A percentile compares a stretch with the other conserved stretches of the same genome.
Evolutionary conservation across 306 rosid genomes (phyloP).

Genomic region (Vigna hirtella): DNA sequence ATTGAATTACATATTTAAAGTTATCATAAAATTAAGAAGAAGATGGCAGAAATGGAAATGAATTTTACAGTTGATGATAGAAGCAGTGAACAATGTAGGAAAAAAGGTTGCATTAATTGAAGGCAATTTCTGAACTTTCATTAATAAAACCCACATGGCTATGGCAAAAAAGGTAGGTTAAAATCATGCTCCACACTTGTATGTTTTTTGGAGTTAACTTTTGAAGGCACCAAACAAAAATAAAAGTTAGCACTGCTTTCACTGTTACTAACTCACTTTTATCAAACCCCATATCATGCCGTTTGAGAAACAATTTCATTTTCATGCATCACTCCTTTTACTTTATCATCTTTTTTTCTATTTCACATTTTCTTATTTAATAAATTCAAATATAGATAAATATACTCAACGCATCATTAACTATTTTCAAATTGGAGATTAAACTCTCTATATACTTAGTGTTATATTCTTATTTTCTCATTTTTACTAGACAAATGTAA

Average conservation of each 20-base stretch:
- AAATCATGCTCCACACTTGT: constrained; percentile 37
- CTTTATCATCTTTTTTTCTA: neutral
- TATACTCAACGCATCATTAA: neutral
- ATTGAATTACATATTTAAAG: too few relatives aligned
- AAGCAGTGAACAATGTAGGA: constrained; percentile 8
- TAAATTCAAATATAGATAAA: neutral
- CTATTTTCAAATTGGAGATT: neutral
- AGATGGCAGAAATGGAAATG: constrained; percentile 7
- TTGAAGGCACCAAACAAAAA: constrained; percentile 40
- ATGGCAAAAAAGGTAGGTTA: constrained; percentile 16
- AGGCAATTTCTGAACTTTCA: constrained; percentile 37
- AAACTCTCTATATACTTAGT: neutral
- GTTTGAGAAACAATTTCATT: constrained; percentile 22
- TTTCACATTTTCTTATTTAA: neutral
- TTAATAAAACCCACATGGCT: constrained; percentile 44
- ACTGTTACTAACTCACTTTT: constrained; percentile 38
- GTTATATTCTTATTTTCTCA: neutral
- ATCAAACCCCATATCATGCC: constrained; percentile 29
- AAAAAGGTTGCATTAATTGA: constrained; percentile 40
- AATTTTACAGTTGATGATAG: constrained; percentile 10
- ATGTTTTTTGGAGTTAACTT: constrained; percentile 37
- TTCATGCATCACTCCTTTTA: neutral
- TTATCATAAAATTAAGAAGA: neutral
- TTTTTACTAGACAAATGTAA: neutral
- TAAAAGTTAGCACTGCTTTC: constrained; percentile 45